Conservation (phyloP, 106 monocot species). For the Iris macrosiphon region DNA sequence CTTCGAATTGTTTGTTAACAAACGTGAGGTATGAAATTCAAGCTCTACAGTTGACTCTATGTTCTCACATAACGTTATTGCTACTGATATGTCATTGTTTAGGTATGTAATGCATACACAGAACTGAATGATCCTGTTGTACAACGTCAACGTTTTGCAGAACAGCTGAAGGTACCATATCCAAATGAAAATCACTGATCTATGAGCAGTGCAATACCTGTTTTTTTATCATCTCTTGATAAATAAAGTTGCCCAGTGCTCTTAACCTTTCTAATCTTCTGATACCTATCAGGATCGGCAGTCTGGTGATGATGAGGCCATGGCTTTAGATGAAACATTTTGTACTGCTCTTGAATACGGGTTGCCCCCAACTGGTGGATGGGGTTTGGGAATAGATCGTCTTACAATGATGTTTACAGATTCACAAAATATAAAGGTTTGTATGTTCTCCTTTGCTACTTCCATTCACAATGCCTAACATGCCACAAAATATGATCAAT, state of each 20-base stretch:
- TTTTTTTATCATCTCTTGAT: neutral
- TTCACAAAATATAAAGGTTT: constrained; percentile 93
- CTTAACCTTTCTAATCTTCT: too few species aligned
- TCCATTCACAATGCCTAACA: neutral
- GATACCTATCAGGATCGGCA: constrained; percentile 54
- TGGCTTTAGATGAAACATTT: constrained; percentile 93
- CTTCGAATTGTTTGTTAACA: constrained; percentile 97
- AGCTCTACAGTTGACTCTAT: neutral
- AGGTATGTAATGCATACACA: constrained; percentile 98
- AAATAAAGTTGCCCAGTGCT: too few species aligned
- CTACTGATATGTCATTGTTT: constrained; percentile 7
- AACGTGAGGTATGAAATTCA: constrained; percentile 62
- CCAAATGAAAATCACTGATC: neutral
- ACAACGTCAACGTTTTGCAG: constrained; percentile 82
- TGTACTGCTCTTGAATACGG: constrained; percentile 96
- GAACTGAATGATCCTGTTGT: constrained; percentile 96
- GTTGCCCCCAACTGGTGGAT: constrained; percentile 89
- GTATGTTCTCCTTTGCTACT: neutral
- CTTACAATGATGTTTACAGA: constrained; percentile 89
- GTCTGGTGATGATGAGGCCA: constrained; percentile 94
- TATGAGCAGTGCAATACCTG: neutral
- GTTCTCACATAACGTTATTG: neutral
- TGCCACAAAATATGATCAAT: neutral
- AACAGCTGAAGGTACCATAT: constrained; percentile 67
- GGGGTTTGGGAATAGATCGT: constrained; percentile 92